Conservation (phyloP, 2,329 filamentous ascomycete species). For the Microcyclospora pomicola region DNA sequence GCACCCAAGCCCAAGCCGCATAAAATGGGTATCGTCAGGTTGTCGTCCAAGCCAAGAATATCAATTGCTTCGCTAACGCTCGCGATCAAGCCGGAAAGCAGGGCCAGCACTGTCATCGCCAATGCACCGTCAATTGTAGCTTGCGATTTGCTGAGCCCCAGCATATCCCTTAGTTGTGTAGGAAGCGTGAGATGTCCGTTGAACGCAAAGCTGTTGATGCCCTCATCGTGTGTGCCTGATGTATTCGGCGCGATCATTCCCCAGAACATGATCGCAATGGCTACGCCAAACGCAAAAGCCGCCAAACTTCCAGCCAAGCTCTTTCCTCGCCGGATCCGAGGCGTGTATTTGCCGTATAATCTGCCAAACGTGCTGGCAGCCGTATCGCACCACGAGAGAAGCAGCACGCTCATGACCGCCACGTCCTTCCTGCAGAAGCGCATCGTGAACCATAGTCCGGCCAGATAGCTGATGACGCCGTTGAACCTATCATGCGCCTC, state of each 20-base stretch:
- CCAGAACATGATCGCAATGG: constrained; percentile 76
- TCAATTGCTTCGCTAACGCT: constrained; percentile 83
- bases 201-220: constrained; percentile 61
- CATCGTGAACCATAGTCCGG: constrained; percentile 77
- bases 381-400: constrained; percentile 96
- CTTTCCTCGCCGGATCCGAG: constrained; percentile 72
- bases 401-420: constrained; percentile 72
- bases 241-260: constrained; percentile 58
- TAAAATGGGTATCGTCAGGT: constrained; percentile 86
- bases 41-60: constrained; percentile 90
- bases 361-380: constrained; percentile 90
- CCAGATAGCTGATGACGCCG: constrained; percentile 90
- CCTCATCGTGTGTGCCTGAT: constrained; percentile 21
- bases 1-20: constrained; percentile 82
- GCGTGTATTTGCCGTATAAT: constrained; percentile 78
- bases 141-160: constrained; percentile 48
- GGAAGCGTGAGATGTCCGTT: constrained; percentile 63
- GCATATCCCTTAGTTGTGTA: constrained; percentile 37
- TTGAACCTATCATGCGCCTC: constrained; percentile 83
- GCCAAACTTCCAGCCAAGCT: constrained; percentile 79
- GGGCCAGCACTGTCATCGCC: constrained; percentile 66
- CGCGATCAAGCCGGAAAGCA: constrained; percentile 80
- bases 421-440: constrained; percentile 87
- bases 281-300: constrained; percentile 69
- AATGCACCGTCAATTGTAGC: constrained; percentile 53